Conservation (phyloP, 2,329 filamentous ascomycete species). For the Penicillium hesseltinei region DNA sequence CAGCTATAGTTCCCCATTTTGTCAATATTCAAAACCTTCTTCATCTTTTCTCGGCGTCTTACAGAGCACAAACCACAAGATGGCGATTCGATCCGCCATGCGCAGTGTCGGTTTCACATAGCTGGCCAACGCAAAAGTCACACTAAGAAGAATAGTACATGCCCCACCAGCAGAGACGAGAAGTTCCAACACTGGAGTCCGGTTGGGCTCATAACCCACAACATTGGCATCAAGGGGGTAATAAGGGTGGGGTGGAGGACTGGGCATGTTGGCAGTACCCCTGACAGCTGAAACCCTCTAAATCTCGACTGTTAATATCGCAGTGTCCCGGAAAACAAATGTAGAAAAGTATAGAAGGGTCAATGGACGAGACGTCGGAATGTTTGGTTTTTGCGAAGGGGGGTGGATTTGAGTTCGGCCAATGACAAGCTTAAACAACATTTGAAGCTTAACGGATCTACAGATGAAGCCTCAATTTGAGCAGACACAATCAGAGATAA, state of each 20-base stretch:
- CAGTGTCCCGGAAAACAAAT: neutral
- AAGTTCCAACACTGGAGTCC: constrained; percentile 58
- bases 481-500: neutral
- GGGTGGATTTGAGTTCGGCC: constrained; percentile 3
- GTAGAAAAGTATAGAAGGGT: neutral
- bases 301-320: neutral
- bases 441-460: too few species aligned
- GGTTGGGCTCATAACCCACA: constrained; percentile 64
- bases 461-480: neutral
- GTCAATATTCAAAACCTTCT: neutral
- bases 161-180: constrained; percentile 59
- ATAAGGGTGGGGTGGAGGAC: constrained; percentile 58
- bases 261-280: neutral
- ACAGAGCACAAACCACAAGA: constrained; percentile 76
- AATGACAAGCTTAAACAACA: constrained; percentile 1
- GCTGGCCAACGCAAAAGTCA: constrained; percentile 56
- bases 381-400: neutral
- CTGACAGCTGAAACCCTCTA: neutral
- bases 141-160: constrained; percentile 57
- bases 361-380: neutral
- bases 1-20: constrained; percentile 36
- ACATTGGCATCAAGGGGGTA: constrained; percentile 66
- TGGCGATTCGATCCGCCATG: constrained; percentile 55
- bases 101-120: constrained; percentile 54
- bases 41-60: constrained; percentile 34